Evolutionary conservation across 1,284 basidiomycete species (phyloP).

Genomic region (Rhodotorula mucilaginosa): DNA sequence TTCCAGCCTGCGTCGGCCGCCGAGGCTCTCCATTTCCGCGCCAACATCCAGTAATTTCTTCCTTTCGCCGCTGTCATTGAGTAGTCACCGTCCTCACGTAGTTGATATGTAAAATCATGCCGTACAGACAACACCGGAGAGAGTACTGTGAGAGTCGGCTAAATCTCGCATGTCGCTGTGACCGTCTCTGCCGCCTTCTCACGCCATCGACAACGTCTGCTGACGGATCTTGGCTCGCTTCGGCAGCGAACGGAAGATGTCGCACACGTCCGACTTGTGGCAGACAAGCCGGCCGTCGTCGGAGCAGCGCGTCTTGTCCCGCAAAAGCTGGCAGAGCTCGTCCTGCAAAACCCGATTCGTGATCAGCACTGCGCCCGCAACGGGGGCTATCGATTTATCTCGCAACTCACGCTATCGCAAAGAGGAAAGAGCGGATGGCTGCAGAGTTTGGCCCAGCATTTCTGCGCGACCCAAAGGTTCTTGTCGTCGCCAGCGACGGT

Average conservation of each 20-base stretch:
- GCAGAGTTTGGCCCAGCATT: conserved; percentile 39
- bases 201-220: conserved; percentile 8
- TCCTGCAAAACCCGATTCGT: conserved; percentile 14
- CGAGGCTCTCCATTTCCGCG: conserved; percentile 60
- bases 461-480: conserved; percentile 36
- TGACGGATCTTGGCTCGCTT: conserved; percentile 17
- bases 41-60: conserved; percentile 11
- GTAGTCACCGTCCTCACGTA: not conserved
- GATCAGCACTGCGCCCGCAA: not conserved
- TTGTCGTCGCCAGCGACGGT: conserved; percentile 15
- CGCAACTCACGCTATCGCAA: conserved; percentile 28
- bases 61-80: not conserved
- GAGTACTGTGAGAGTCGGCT: not conserved
- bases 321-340: conserved; percentile 34
- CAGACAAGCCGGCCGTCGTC: conserved; percentile 37
- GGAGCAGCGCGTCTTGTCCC: conserved; percentile 35
- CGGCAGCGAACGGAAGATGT: conserved; percentile 35
- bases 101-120: not conserved
- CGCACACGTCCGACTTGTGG: conserved; percentile 36
- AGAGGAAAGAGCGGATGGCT: conserved; percentile 34
- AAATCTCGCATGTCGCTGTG: not conserved
- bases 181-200: not conserved
- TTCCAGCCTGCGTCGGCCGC: conserved; percentile 46
- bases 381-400: too few species aligned
- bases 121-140: conserved; percentile 2